These are phyloP conservation scores for Penicillium malachiteum DNA, from an alignment of 495 filamentous ascomycete species.

Conservation along the genomic window DNA sequence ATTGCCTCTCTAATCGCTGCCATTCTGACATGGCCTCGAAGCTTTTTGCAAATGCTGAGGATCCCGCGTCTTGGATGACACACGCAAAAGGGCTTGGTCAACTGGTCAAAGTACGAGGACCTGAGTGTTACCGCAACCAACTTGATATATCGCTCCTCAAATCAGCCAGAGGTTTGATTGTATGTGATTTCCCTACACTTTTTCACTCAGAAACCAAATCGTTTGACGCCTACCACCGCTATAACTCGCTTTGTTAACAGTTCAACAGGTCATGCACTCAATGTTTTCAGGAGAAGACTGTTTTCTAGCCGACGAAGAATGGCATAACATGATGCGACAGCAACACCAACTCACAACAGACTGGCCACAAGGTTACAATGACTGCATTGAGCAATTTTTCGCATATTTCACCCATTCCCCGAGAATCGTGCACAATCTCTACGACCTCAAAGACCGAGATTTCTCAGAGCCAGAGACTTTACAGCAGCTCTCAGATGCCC, in stretches of 20 bases:
- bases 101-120: conserved; percentile 27
- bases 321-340: conserved; percentile 32
- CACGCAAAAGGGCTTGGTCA: conserved; percentile 37
- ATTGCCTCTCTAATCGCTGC: not conserved
- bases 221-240: not conserved
- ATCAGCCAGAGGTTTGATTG: conserved; percentile 33
- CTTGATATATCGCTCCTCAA: conserved; percentile 32
- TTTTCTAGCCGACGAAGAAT: conserved; percentile 29
- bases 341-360: conserved; percentile 24
- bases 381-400: conserved; percentile 31
- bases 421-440: conserved; percentile 32
- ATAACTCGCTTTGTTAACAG: not conserved
- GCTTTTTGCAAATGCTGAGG: conserved; percentile 34
- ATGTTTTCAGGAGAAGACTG: conserved; percentile 34
- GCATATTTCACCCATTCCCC: conserved; percentile 32
- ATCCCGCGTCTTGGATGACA: conserved; percentile 38
- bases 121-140: conserved; percentile 24
- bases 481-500: conserved; percentile 15
- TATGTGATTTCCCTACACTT: conserved; percentile 4
- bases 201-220: not conserved
- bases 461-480: conserved; percentile 8
- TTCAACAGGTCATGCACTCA: conserved; percentile 33
- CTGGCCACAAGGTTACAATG: conserved; percentile 13
- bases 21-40: conserved; percentile 3
- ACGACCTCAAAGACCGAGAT: conserved; percentile 21